phyloP scores from a whole-genome alignment of 2,329 filamentous ascomycete species.

The Apiospora sp. region DNA sequence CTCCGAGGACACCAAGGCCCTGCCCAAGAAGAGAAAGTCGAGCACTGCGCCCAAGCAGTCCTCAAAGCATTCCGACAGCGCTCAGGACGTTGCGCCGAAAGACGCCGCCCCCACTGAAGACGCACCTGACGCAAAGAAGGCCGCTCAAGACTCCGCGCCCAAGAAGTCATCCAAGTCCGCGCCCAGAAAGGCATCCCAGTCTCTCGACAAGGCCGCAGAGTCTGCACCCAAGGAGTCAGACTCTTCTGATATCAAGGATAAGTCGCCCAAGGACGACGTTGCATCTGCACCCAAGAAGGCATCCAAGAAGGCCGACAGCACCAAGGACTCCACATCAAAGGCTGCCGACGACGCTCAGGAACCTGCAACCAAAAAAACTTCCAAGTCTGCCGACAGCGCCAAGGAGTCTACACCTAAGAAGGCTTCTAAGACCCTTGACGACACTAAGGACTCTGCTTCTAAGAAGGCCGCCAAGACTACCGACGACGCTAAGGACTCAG shows the following conservation, averaged over 20 bases:
- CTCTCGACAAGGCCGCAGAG: not conserved
- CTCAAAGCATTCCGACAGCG: not conserved
- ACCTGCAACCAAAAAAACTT: not conserved
- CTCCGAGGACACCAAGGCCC: not conserved
- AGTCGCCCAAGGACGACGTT: not conserved
- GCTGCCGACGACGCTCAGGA: not conserved
- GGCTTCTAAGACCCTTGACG: not conserved
- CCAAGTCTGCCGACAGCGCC: not conserved
- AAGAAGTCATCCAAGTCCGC: conserved; percentile 1
- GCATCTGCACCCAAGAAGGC: not conserved
- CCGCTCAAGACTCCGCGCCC: not conserved
- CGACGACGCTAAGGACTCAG: not conserved
- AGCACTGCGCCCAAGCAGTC: conserved; percentile 1
- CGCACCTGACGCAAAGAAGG: not conserved
- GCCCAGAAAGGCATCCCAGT: not conserved
- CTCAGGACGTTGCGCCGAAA: not conserved
- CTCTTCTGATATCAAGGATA: conserved; percentile 6
- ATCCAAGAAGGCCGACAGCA: conserved; percentile 2
- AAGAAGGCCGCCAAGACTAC: not conserved
- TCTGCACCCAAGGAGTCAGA: not conserved
- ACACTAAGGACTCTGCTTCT: not conserved
- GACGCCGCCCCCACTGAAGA: not conserved
- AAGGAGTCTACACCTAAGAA: not conserved
- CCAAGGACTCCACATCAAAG: not conserved
- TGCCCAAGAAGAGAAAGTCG: not conserved